Evolutionary conservation across 495 filamentous ascomycete genomes (phyloP), one percentile per base, ranked within the genome.

Genomic region (Aspergillus leporis): DNA sequence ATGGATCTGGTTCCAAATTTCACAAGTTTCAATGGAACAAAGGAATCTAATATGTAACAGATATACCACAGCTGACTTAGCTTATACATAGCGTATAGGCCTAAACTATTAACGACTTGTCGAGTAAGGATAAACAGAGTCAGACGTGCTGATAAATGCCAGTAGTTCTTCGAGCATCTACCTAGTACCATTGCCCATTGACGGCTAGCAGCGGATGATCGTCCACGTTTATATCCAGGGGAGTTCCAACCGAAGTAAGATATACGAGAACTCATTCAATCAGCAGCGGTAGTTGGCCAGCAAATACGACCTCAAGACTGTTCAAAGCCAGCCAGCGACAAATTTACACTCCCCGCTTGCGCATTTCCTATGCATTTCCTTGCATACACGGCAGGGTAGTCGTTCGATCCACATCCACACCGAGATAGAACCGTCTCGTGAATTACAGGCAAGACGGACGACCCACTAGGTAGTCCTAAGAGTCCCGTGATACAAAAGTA

Each of bases 401-500:
- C 25, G 25, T 3, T 41, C 38, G 14, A n/a, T 23, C 19, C 43
- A 3, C 43, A 47, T 47, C 25, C 43, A 9, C 18, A 47, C 12
- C 43, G 43, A 21, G 3, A 47, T 22, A 45, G 13, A 47, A 12
- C 21, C 43, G 43, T 47, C 1, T 23, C 43, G 23, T 7, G 19
- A 22, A 47, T n/a, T 50, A 45, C 56, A 19, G 28, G 22, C 28
- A 48, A 49, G 36, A 19, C 23, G 7, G 49, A 51, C 23, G 25
- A 28, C 36, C 36, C 16, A 13, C 16, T 12, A 40, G 16, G 13
- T 23, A 47, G 43, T 5, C 19, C 19, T 47, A 12, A 4, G 31
- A 21, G 51, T 21, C n/a, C 22, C 51, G 47, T 8, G 13, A 47
- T 19, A 31, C 49, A 46, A 54, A 31, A 31, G 55, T 55, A 50